Percentiles rank a stretch among this genome's conserved stretches.
phyloP scores from a whole-genome alignment of 2,329 filamentous ascomycete genomes.

The Sporothrix protearum region DNA sequence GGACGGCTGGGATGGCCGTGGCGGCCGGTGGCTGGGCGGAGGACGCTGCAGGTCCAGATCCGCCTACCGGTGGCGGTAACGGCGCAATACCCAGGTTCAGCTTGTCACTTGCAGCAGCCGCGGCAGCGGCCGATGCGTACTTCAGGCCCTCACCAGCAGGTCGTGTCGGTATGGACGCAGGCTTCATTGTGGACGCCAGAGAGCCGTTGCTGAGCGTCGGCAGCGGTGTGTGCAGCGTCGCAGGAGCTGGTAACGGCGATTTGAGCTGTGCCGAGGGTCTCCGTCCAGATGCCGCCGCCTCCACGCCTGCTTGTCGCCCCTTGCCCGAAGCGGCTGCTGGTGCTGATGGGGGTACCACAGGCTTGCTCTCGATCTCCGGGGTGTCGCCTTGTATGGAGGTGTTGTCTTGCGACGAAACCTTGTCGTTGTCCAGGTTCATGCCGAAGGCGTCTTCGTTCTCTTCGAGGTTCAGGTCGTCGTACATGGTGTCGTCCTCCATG shows the following conservation, averaged over 20 bases:
- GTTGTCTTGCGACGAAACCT: slow-evolving; percentile 89
- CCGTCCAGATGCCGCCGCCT: slow-evolving; percentile 54
- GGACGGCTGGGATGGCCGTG: slow-evolving; percentile 49
- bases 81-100: slow-evolving; percentile 92
- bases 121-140: slow-evolving; percentile 93
- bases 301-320: slow-evolving; percentile 52
- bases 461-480: slow-evolving; percentile 88
- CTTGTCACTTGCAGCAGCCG: slow-evolving; percentile 80
- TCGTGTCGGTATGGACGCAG: slow-evolving; percentile 78
- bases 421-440: slow-evolving; percentile 74
- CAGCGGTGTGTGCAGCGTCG: slow-evolving; percentile 77
- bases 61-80: slow-evolving; percentile 79
- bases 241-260: slow-evolving; percentile 87
- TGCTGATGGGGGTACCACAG: slow-evolving; percentile 43
- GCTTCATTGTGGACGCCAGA: slow-evolving; percentile 71
- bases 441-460: slow-evolving; percentile 89
- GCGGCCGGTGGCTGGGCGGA: slow-evolving; percentile 38
- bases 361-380: slow-evolving; percentile 52
- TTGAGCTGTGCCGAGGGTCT: slow-evolving; percentile 87
- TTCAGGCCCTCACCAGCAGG: slow-evolving; percentile 87
- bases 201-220: slow-evolving; percentile 57
- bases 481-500: slow-evolving; percentile 89
- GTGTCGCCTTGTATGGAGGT: slow-evolving; percentile 87
- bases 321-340: slow-evolving; percentile 44
- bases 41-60: slow-evolving; percentile 35